Base-by-base conservation (phyloP, 208 protist species). In the Trypanosoma avium region DNA sequence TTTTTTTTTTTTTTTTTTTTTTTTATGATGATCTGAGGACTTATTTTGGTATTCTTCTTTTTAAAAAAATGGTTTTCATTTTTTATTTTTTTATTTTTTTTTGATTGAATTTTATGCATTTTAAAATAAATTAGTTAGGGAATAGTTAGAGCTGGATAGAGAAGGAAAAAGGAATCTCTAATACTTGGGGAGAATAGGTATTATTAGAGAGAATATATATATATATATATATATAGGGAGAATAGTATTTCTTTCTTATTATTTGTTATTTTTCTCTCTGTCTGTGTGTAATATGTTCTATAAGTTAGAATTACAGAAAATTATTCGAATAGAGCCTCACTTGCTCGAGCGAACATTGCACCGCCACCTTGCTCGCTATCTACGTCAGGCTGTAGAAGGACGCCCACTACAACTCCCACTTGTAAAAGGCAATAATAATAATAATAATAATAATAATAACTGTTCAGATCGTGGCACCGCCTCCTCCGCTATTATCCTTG, bases 321-420 rank as follows among this genome's bases (percentile, higher is more conserved):
- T 79, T 12, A 79, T 95, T 13, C 82, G 58, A 22, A 79, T 95
- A 17, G 74, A 75, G 56, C 89, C 89, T 2, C 54, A 74, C 15
- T 63, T 88, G 21, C 70, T 95, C 7, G 84, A 78, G 55, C 69
- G 77, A 32, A 84, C 73, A 1, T 62, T 95, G 26, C 70, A 91
- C 49, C 89, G 82, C 21, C 75, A 77, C 42, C 82, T 95, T 17
- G 73, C 82, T 10, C 50, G 66, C 5, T 90, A 84, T 40, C 80
- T 95, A 4, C 81, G 86, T 24, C 61, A 75, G 29, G 85, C 83
- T 13, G 89, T 95, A 24, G 89, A 92, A 62, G 84, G 89, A 8
- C 77, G 77, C 40, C 79, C 77, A 33, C 67, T 95, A n/a, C 81
- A 85, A 17, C 22, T 72, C 17, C 54, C 72, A 10, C 48, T 71